These are phyloP conservation scores for Fraxinus albicans DNA, from an alignment of 305 asterid species.

Conservation along the genomic window DNA sequence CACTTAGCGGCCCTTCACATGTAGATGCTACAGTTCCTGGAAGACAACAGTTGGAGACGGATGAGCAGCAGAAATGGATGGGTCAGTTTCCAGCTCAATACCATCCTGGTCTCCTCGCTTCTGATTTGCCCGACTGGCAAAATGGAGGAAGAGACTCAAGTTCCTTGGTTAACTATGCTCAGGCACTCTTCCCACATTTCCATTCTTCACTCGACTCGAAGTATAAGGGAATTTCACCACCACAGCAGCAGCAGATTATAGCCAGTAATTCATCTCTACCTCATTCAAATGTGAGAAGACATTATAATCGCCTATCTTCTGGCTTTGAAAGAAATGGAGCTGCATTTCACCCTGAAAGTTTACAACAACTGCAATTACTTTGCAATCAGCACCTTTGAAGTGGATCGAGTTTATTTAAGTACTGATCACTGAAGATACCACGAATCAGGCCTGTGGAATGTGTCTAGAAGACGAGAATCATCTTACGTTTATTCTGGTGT, in stretches of 20 bases:
- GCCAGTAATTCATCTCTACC: slow-evolving; percentile 25
- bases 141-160: slow-evolving; percentile 34
- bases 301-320: slow-evolving; percentile 36
- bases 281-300: slow-evolving; percentile 34
- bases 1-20: slow-evolving; percentile 11
- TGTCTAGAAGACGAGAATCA: not conserved
- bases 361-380: slow-evolving; percentile 42
- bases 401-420: slow-evolving; percentile 4
- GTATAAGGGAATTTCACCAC: slow-evolving; percentile 38
- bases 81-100: slow-evolving; percentile 34
- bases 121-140: slow-evolving; percentile 37
- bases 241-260: slow-evolving; percentile 37
- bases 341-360: slow-evolving; percentile 29
- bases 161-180: slow-evolving; percentile 43
- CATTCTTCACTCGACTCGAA: slow-evolving; percentile 41
- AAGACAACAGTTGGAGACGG: slow-evolving; percentile 29
- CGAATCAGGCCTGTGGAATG: not conserved
- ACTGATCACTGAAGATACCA: not conserved
- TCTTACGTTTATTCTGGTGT: not conserved
- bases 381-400: slow-evolving; percentile 44
- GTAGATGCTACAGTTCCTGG: slow-evolving; percentile 23
- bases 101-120: slow-evolving; percentile 26
- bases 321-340: slow-evolving; percentile 40
- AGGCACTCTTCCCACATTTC: slow-evolving; percentile 43
- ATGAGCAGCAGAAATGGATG: slow-evolving; percentile 33